phyloP scores from a whole-genome alignment of 306 rosid species.

The Glycine latifolia region DNA sequence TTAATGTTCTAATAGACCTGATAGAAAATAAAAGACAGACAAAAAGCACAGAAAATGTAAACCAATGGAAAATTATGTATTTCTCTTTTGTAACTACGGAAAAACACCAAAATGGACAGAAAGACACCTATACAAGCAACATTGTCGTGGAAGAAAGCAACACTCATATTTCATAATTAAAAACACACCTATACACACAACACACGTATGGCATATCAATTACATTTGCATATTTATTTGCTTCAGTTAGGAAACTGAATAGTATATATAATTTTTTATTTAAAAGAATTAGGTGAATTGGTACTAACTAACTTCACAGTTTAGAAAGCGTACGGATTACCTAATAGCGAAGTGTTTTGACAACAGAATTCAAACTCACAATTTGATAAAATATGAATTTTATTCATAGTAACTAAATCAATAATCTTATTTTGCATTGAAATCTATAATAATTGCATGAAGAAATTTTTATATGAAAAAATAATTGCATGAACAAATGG shows the following conservation, averaged over 20 bases:
- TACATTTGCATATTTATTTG: neutral
- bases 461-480: too few relatives aligned
- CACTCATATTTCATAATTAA: too few relatives aligned
- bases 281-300: neutral
- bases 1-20: neutral
- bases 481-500: conserved; percentile 20
- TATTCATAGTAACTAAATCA: neutral
- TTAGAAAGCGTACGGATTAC: too few relatives aligned
- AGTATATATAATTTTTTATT: neutral
- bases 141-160: conserved; percentile 18
- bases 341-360: too few relatives aligned
- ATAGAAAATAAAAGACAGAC: neutral
- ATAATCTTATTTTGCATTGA: neutral
- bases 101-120: neutral
- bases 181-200: neutral
- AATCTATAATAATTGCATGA: neutral
- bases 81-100: neutral
- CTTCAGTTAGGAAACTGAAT: neutral
- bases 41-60: neutral
- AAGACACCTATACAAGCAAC: conserved; percentile 6
- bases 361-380: too few relatives aligned
- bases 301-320: too few relatives aligned
- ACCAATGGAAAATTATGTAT: neutral
- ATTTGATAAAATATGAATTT: too few relatives aligned
- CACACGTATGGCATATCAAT: neutral